Evolutionary conservation across 2,329 filamentous ascomycete species (phyloP).

Genomic region (Sordariomycetes sp.): DNA sequence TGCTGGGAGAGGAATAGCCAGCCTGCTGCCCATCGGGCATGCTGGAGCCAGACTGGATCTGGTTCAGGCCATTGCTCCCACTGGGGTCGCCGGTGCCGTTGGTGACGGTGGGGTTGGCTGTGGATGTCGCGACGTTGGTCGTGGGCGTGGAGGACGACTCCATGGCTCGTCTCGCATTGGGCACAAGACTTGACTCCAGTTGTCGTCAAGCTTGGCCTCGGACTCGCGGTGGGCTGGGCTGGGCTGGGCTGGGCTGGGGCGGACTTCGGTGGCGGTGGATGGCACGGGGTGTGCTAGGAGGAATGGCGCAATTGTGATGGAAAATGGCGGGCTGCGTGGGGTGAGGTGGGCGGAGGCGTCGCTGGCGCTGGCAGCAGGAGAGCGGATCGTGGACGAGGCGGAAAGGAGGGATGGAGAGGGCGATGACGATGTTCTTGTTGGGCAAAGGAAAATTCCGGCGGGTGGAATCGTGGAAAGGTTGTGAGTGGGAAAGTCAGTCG

Average conservation of each 20-base stretch:
- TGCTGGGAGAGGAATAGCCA: constrained; percentile 15
- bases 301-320: background rate
- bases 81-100: background rate
- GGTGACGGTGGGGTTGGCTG: background rate
- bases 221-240: too few species aligned
- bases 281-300: background rate
- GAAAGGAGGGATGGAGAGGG: background rate
- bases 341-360: background rate
- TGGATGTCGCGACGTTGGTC: background rate
- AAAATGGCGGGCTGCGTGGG: background rate
- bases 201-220: too few species aligned
- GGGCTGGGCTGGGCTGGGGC: too few species aligned
- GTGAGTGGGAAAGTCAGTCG: background rate
- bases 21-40: background rate
- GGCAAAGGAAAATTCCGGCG: too few species aligned
- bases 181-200: too few species aligned
- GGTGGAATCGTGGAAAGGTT: too few species aligned
- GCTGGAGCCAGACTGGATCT: background rate
- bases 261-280: background rate
- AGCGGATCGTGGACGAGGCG: background rate
- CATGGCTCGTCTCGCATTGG: constrained; percentile 3
- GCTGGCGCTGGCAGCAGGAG: background rate
- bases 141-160: constrained; percentile 3
- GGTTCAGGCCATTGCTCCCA: too few species aligned
- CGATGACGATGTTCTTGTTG: too few species aligned